Conservation (phyloP, 352 stramenopile genomes). For the Blastocystis sp. region DNA sequence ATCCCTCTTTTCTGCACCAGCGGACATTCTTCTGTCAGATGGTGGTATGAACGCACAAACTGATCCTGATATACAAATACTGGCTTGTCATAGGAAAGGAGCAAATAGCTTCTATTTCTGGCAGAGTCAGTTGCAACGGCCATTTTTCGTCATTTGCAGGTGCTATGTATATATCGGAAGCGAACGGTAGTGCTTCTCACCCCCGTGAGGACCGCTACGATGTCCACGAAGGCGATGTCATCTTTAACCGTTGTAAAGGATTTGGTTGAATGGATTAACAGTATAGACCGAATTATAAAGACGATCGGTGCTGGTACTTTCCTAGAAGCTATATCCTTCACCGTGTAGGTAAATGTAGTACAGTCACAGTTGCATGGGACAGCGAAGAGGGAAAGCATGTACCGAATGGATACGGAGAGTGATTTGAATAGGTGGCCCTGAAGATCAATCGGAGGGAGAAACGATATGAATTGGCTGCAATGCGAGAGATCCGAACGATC, state of each 20-base stretch:
- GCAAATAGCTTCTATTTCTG: no score
- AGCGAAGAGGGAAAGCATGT: slow-evolving; percentile 42
- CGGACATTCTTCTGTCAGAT: no score
- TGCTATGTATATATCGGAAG: slow-evolving; percentile 36
- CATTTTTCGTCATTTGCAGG: no score
- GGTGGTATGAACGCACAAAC: no score
- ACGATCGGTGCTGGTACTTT: slow-evolving; percentile 45
- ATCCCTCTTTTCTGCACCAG: no score
- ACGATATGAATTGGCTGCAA: slow-evolving; percentile 55
- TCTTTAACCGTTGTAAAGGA: slow-evolving; percentile 35
- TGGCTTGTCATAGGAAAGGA: no score
- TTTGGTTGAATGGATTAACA: background rate
- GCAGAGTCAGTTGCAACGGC: no score
- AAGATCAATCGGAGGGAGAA: slow-evolving; percentile 56
- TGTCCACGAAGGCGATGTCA: slow-evolving; percentile 46
- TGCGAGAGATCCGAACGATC: slow-evolving; percentile 57
- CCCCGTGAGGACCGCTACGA: slow-evolving; percentile 51
- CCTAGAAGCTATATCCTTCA: background rate
- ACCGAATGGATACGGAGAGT: background rate
- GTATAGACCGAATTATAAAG: slow-evolving; percentile 28
- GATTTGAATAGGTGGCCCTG: slow-evolving; percentile 10
- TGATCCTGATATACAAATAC: no score
- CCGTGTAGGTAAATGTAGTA: slow-evolving; percentile 57
- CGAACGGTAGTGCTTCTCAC: slow-evolving; percentile 1
- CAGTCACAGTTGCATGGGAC: slow-evolving; percentile 53